These are phyloP conservation scores for Lolium multiflorum DNA, from an alignment of 176 grass and related monocot species.

Conservation along the genomic window DNA sequence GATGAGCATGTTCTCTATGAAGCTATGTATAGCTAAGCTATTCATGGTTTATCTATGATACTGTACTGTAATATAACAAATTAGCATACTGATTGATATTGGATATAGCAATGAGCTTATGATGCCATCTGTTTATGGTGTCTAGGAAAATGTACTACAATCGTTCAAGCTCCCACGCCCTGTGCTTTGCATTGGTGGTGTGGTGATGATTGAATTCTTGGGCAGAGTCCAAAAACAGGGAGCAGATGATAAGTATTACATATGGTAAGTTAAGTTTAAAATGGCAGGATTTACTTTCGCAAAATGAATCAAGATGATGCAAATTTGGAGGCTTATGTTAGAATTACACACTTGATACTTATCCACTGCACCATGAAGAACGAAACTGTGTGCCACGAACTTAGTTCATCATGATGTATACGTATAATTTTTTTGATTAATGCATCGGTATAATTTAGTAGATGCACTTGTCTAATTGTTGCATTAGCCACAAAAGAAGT, in stretches of 20 bases:
- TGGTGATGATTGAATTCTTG: constrained; percentile 76
- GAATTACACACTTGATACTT: background rate
- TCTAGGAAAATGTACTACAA: constrained; percentile 72
- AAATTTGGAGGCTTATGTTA: constrained; percentile 11
- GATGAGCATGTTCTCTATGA: background rate
- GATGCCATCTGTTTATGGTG: constrained; percentile 24
- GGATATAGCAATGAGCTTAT: constrained; percentile 30
- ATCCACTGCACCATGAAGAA: background rate
- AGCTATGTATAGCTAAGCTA: constrained; percentile 1
- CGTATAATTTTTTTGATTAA: background rate
- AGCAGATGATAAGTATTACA: constrained; percentile 71
- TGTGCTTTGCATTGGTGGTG: constrained; percentile 76
- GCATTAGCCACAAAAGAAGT: background rate
- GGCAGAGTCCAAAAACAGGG: constrained; percentile 72
- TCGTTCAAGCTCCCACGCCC: constrained; percentile 75
- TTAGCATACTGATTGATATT: background rate
- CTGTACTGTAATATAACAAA: background rate
- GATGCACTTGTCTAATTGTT: constrained; percentile 22
- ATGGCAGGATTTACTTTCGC: background rate
- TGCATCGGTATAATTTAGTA: background rate
- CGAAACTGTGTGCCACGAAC: background rate
- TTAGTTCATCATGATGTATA: constrained; percentile 9
- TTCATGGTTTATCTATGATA: no score
- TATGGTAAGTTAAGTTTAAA: constrained; percentile 76
- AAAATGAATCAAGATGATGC: constrained; percentile 17